A percentile compares a stretch with the other conserved stretches of the same genome.
Conservation (phyloP, 2,329 filamentous ascomycete species). For the Arthrobotrys conoides region DNA sequence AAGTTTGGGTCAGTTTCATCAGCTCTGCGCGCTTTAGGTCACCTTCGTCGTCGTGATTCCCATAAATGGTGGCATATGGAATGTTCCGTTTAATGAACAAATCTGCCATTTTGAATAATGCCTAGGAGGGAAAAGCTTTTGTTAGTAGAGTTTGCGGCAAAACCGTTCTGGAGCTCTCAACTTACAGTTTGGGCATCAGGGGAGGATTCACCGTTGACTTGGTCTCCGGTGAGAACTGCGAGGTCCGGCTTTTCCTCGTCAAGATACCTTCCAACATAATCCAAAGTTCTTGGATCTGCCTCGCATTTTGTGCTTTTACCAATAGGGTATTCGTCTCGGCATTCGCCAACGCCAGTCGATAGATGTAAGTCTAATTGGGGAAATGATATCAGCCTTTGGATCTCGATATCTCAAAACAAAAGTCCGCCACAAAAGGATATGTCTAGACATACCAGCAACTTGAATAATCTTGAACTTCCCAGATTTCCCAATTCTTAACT, state of each 20-base stretch:
- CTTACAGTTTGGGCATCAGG: slow-evolving; percentile 87
- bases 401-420: not conserved
- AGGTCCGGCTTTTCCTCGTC: slow-evolving; percentile 95
- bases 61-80: slow-evolving; percentile 93
- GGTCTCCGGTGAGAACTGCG: slow-evolving; percentile 91
- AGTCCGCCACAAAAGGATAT: not conserved
- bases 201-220: slow-evolving; percentile 93
- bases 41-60: slow-evolving; percentile 96
- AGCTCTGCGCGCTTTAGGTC: slow-evolving; percentile 81
- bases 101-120: slow-evolving; percentile 92
- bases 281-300: slow-evolving; percentile 89
- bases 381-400: slow-evolving; percentile 3
- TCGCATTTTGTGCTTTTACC: slow-evolving; percentile 76
- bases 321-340: slow-evolving; percentile 84
- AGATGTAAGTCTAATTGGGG: slow-evolving; percentile 80
- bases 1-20: slow-evolving; percentile 86
- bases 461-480: slow-evolving; percentile 98
- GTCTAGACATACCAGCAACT: slow-evolving; percentile 71
- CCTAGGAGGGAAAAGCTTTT: slow-evolving; percentile 69
- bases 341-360: slow-evolving; percentile 87
- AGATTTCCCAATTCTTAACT: slow-evolving; percentile 84
- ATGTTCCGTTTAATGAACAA: slow-evolving; percentile 88
- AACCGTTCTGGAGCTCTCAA: slow-evolving; percentile 37
- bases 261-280: slow-evolving; percentile 85
- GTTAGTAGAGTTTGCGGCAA: slow-evolving; percentile 39